These are phyloP conservation scores for Calonectria pteridis DNA, from an alignment of 2,329 filamentous ascomycete genomes.

Conservation along the genomic window DNA sequence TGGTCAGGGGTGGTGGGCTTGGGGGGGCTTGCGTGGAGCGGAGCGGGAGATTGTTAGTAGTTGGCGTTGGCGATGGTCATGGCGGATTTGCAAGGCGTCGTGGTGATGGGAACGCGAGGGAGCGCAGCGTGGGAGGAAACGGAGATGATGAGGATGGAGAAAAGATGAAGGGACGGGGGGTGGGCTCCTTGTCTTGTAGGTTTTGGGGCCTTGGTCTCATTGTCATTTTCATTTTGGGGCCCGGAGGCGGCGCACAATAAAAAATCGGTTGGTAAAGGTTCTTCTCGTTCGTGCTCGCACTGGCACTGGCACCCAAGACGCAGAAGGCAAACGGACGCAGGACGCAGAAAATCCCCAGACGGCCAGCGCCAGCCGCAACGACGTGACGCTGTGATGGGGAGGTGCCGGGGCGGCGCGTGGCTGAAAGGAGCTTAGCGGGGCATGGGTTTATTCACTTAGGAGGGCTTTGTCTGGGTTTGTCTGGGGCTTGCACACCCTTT, in stretches of 20 bases:
- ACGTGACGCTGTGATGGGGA: slow-evolving; percentile 29
- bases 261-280: slow-evolving; percentile 51
- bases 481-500: slow-evolving; percentile 14
- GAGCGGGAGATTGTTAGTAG: slow-evolving; percentile 41
- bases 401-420: slow-evolving; percentile 30
- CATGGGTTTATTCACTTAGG: slow-evolving; percentile 35
- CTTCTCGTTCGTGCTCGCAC: slow-evolving; percentile 38
- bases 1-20: slow-evolving; percentile 47
- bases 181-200: slow-evolving; percentile 53
- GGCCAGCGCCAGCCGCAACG: slow-evolving; percentile 33
- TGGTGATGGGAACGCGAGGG: slow-evolving; percentile 41
- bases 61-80: slow-evolving; percentile 43
- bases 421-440: slow-evolving; percentile 30
- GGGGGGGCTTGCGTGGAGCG: slow-evolving; percentile 47
- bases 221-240: slow-evolving; percentile 54
- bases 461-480: slow-evolving; percentile 22
- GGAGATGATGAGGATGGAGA: slow-evolving; percentile 37
- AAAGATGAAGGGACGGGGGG: slow-evolving; percentile 42
- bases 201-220: slow-evolving; percentile 55
- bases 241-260: slow-evolving; percentile 55
- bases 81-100: slow-evolving; percentile 39
- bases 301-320: slow-evolving; percentile 33
- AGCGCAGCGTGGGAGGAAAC: slow-evolving; percentile 26
- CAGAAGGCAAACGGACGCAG: slow-evolving; percentile 32
- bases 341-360: slow-evolving; percentile 42